A percentile compares a stretch with the other conserved stretches of the same genome.
Evolutionary conservation across 768 basidiomycete genomes (phyloP).

Genomic region (Pisolithus tinctorius): DNA sequence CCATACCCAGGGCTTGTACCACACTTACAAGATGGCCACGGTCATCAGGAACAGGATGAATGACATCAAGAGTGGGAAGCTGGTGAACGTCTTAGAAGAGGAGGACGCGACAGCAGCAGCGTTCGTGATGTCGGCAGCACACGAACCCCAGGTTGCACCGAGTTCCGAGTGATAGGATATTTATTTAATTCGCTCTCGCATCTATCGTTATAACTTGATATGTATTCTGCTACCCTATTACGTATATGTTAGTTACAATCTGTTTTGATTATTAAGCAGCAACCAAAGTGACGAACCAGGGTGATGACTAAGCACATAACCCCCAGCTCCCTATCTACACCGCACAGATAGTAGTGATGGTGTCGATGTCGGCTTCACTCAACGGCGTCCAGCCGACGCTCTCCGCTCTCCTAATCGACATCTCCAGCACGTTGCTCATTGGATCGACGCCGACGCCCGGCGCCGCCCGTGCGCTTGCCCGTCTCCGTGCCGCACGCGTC

Average conservation of each 20-base stretch:
- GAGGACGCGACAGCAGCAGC: background rate
- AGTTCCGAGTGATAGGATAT: too few species aligned
- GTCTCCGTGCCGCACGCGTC: slow-evolving; percentile 27
- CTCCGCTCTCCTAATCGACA: slow-evolving; percentile 52
- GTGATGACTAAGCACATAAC: too few species aligned
- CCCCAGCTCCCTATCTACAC: too few species aligned
- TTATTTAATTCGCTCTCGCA: too few species aligned
- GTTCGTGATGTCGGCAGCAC: too few species aligned
- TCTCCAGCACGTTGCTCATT: slow-evolving; percentile 61
- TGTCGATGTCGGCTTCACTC: background rate
- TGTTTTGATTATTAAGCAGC: too few species aligned
- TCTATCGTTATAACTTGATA: too few species aligned
- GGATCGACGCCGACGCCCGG: slow-evolving; percentile 41
- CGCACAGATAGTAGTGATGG: too few species aligned
- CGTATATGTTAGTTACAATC: too few species aligned
- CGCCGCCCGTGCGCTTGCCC: slow-evolving; percentile 28
- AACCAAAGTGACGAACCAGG: too few species aligned
- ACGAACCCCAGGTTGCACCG: too few species aligned
- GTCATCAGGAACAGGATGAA: slow-evolving; percentile 23
- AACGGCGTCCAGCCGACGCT: slow-evolving; percentile 21
- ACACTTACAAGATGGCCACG: slow-evolving; percentile 24
- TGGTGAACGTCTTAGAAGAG: slow-evolving; percentile 16
- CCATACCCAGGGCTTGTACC: slow-evolving; percentile 24
- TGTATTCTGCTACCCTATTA: too few species aligned
- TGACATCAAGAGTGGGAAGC: slow-evolving; percentile 10